These are phyloP conservation scores for Syncephalis plumigaleata DNA, from an alignment of 371 early-diverging fungal species.

Conservation along the genomic window DNA sequence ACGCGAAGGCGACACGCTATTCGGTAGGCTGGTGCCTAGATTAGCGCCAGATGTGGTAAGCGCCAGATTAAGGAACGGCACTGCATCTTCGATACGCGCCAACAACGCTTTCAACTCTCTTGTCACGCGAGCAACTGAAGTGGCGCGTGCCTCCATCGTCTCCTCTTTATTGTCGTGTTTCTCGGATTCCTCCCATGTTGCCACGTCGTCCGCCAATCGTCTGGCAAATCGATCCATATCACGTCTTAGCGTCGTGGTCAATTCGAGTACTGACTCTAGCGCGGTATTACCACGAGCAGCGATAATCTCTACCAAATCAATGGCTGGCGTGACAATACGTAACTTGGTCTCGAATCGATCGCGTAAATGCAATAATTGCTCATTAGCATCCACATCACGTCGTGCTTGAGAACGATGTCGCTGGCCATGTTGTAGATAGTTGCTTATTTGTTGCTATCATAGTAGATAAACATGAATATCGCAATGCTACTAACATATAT, in stretches of 20 bases:
- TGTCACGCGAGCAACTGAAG: conserved; percentile 8
- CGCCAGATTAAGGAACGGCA: conserved; percentile 46
- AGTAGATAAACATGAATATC: not conserved
- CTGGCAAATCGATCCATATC: conserved; percentile 31
- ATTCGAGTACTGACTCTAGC: conserved; percentile 36
- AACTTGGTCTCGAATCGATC: conserved; percentile 16
- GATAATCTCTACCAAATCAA: conserved; percentile 43
- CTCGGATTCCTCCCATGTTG: not conserved
- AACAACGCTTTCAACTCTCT: conserved; percentile 23
- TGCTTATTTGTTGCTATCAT: not conserved
- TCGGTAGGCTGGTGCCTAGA: conserved; percentile 15
- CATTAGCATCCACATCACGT: conserved; percentile 9
- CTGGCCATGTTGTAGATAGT: conserved; percentile 26
- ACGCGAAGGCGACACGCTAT: conserved; percentile 19
- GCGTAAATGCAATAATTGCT: conserved; percentile 3
- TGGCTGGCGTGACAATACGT: conserved; percentile 36
- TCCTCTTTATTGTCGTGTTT: conserved; percentile 7
- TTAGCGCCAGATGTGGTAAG: conserved; percentile 27
- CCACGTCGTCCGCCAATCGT: conserved; percentile 4
- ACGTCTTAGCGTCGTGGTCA: conserved; percentile 29
- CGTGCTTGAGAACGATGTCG: conserved; percentile 23
- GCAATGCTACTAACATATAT: not conserved
- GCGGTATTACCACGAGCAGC: conserved; percentile 45
- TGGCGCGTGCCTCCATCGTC: conserved; percentile 2
- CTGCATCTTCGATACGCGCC: conserved; percentile 32